Conservation (phyloP, 2,329 filamentous ascomycete species). For the Colletotrichum sublineola region DNA sequence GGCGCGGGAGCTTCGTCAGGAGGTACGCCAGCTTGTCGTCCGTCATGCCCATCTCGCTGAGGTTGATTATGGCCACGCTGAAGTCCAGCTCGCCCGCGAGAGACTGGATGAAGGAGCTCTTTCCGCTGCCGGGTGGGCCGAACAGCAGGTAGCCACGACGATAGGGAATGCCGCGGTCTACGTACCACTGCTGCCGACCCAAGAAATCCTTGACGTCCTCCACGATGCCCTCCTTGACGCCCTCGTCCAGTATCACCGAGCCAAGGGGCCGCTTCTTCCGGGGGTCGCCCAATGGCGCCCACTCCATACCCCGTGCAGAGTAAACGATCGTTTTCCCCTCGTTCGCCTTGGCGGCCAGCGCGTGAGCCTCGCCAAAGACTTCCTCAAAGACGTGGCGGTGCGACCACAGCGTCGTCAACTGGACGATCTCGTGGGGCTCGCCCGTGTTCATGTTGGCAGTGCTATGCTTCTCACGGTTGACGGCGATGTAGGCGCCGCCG, state of each 20-base stretch:
- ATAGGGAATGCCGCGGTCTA: constrained; percentile 95
- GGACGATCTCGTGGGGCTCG: constrained; percentile 93
- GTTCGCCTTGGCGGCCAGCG: constrained; percentile 80
- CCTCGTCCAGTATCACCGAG: constrained; percentile 87
- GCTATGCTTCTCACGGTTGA: constrained; percentile 86
- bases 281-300: constrained; percentile 86
- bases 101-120: constrained; percentile 96
- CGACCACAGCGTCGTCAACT: constrained; percentile 90
- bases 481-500: constrained; percentile 86
- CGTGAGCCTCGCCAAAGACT: constrained; percentile 88
- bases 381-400: constrained; percentile 91
- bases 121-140: constrained; percentile 90
- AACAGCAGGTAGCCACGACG: constrained; percentile 89
- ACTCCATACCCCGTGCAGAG: constrained; percentile 85
- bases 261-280: constrained; percentile 88
- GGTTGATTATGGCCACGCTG: constrained; percentile 91
- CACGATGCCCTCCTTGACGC: constrained; percentile 85
- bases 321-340: constrained; percentile 96
- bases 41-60: constrained; percentile 89
- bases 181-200: constrained; percentile 85
- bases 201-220: constrained; percentile 88
- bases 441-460: constrained; percentile 86
- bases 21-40: constrained; percentile 91
- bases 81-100: constrained; percentile 93
- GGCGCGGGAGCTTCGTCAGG: constrained; percentile 84